Conservation (phyloP, 179 eudicot genomes). For the Camellia oleifera region DNA sequence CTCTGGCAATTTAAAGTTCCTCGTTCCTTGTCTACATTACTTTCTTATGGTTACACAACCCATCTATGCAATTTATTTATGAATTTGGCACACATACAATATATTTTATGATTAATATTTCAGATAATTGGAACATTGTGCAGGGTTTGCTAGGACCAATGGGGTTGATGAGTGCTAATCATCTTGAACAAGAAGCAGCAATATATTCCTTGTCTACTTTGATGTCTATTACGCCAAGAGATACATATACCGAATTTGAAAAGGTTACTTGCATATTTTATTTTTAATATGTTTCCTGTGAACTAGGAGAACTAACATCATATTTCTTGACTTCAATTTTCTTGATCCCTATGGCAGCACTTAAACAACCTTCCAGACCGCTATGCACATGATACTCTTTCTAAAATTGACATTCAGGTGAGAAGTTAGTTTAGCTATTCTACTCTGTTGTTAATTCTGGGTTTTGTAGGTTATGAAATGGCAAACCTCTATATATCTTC, state of each 20-base stretch:
- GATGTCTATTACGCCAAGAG: slow-evolving; percentile 81
- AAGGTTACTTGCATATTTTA: slow-evolving; percentile 44
- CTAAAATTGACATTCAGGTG: slow-evolving; percentile 82
- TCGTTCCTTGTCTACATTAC: no score
- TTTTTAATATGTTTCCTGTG: not conserved
- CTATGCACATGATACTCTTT: slow-evolving; percentile 61
- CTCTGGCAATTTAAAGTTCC: no score
- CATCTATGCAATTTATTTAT: not conserved
- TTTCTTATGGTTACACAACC: not conserved
- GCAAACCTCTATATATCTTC: not conserved
- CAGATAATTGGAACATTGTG: slow-evolving; percentile 10
- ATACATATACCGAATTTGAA: slow-evolving; percentile 80
- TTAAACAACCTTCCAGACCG: slow-evolving; percentile 61
- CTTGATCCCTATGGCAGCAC: slow-evolving; percentile 44
- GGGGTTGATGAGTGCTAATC: slow-evolving; percentile 71
- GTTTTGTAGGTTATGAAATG: not conserved
- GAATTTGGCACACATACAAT: not conserved
- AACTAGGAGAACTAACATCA: not conserved
- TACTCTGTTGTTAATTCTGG: not conserved
- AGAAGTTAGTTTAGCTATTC: slow-evolving; percentile 4
- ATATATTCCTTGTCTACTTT: slow-evolving; percentile 69
- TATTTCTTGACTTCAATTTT: slow-evolving; percentile 18
- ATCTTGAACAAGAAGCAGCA: slow-evolving; percentile 80
- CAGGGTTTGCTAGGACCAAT: slow-evolving; percentile 72
- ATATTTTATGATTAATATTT: not conserved